These are phyloP conservation scores for Boletales sp. DNA, from an alignment of 768 basidiomycete genomes.

Conservation along the genomic window DNA sequence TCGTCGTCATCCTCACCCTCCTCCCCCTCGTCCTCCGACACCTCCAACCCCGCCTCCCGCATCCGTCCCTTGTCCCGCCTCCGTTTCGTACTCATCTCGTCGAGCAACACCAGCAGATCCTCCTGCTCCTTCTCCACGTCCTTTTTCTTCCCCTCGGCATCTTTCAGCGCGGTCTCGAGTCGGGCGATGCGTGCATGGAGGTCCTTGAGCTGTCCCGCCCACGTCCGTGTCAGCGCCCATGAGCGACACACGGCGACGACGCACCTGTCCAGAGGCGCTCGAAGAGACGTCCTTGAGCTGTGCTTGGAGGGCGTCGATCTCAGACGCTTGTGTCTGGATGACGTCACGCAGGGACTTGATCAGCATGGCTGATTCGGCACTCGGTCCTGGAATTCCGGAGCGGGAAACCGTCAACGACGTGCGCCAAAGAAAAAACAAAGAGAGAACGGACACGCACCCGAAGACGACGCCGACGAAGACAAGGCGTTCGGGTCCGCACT, in stretches of 20 bases:
- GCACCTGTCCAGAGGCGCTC: slow-evolving; percentile 39
- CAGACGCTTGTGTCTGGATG: slow-evolving; percentile 75
- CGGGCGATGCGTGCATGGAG: slow-evolving; percentile 45
- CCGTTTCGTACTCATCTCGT: slow-evolving; percentile 86
- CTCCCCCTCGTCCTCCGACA: slow-evolving; percentile 89
- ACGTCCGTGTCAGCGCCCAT: neutral
- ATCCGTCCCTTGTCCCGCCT: slow-evolving; percentile 79
- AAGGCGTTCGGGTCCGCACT: slow-evolving; percentile 64
- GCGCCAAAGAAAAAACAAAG: neutral
- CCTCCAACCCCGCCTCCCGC: slow-evolving; percentile 72
- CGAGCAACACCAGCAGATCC: slow-evolving; percentile 87
- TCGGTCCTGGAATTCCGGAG: slow-evolving; percentile 44
- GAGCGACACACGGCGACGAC: neutral
- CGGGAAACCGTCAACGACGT: neutral
- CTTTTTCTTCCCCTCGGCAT: slow-evolving; percentile 60
- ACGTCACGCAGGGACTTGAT: slow-evolving; percentile 82
- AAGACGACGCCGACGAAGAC: slow-evolving; percentile 45
- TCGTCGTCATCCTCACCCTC: slow-evolving; percentile 36
- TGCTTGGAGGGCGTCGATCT: slow-evolving; percentile 66
- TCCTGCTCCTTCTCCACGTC: slow-evolving; percentile 97
- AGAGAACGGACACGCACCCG: slow-evolving; percentile 40
- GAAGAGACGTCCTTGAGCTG: slow-evolving; percentile 45
- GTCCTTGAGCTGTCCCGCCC: slow-evolving; percentile 36
- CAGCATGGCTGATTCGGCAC: slow-evolving; percentile 74
- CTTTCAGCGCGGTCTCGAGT: slow-evolving; percentile 46